A percentile compares a stretch with the other conserved stretches of the same genome.
phyloP scores from a whole-genome alignment of 495 filamentous ascomycete genomes.

The Talaromyces borbonicus region DNA sequence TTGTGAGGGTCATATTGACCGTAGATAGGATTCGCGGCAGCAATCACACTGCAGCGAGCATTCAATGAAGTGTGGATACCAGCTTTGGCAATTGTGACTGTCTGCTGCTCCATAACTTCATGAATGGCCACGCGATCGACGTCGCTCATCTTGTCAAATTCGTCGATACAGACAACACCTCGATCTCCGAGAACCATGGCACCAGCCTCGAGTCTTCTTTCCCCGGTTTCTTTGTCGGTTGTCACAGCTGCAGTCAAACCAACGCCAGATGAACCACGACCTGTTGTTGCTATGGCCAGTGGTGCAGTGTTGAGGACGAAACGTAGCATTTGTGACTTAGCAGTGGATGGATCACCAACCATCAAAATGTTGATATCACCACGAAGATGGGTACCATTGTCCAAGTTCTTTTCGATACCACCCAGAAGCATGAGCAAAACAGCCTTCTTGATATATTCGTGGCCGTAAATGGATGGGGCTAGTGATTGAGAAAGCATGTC shows the following conservation, averaged over 20 bases:
- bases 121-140: slow-evolving; percentile 97
- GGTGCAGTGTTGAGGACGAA: slow-evolving; percentile 98
- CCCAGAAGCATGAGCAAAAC: slow-evolving; percentile 96
- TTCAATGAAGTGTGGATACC: slow-evolving; percentile 98
- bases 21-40: slow-evolving; percentile 95
- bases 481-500: slow-evolving; percentile 90
- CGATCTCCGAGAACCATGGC: slow-evolving; percentile 98
- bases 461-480: slow-evolving; percentile 95
- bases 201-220: slow-evolving; percentile 89
- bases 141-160: slow-evolving; percentile 99
- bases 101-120: slow-evolving; percentile 99
- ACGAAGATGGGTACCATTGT: slow-evolving; percentile 95
- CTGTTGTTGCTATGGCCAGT: slow-evolving; percentile 93
- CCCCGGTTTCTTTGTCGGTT: slow-evolving; percentile 93
- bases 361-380: slow-evolving; percentile 99
- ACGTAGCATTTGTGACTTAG: slow-evolving; percentile 93
- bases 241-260: slow-evolving; percentile 97
- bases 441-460: slow-evolving; percentile 97
- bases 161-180: slow-evolving; percentile 97
- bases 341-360: slow-evolving; percentile 98
- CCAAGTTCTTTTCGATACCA: slow-evolving; percentile 97
- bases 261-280: slow-evolving; percentile 93
- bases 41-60: slow-evolving; percentile 91
- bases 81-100: slow-evolving; percentile 96
- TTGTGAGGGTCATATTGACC: slow-evolving; percentile 98